phyloP scores from a whole-genome alignment of 768 basidiomycete genomes.

The Udeniomyces megalosporus region DNA sequence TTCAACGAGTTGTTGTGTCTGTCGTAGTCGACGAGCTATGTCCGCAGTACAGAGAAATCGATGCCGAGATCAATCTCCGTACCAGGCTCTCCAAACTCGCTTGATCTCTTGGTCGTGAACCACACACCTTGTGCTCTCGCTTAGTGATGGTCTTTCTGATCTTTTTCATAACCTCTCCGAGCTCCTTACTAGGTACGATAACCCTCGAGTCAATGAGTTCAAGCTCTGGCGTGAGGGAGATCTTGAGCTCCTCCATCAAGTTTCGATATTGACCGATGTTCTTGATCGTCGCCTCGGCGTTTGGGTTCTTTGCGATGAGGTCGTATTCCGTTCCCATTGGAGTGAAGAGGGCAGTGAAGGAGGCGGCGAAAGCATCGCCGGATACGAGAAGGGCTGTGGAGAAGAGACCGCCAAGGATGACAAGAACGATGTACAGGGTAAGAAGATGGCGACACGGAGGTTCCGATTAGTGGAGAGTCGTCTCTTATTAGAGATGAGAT shows the following conservation, averaged over 20 bases:
- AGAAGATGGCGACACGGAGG: background rate
- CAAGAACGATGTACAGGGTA: background rate
- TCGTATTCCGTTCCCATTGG: conserved; percentile 47
- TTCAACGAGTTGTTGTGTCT: conserved; percentile 89
- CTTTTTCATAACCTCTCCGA: conserved; percentile 66
- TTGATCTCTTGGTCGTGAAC: too few species aligned
- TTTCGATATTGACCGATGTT: conserved; percentile 57
- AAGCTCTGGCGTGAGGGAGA: conserved; percentile 64
- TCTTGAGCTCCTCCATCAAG: conserved; percentile 43
- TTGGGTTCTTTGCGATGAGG: conserved; percentile 59
- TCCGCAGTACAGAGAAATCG: background rate
- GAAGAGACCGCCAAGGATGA: background rate
- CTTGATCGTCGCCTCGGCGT: conserved; percentile 55
- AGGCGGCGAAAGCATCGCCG: conserved; percentile 29
- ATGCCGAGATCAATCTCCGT: background rate
- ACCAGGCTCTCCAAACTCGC: too few species aligned
- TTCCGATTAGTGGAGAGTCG: background rate
- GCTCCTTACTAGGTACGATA: conserved; percentile 70
- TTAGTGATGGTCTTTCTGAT: conserved; percentile 91
- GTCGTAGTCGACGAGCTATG: conserved; percentile 76
- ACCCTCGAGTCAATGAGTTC: conserved; percentile 84
- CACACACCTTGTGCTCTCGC: conserved; percentile 76
- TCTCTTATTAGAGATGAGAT: conserved; percentile 51
- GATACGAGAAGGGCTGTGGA: conserved; percentile 30
- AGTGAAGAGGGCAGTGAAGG: conserved; percentile 25